Evolutionary conservation across 805 yeast species (phyloP).

Genomic region (Debaryomyces prosopidis): DNA sequence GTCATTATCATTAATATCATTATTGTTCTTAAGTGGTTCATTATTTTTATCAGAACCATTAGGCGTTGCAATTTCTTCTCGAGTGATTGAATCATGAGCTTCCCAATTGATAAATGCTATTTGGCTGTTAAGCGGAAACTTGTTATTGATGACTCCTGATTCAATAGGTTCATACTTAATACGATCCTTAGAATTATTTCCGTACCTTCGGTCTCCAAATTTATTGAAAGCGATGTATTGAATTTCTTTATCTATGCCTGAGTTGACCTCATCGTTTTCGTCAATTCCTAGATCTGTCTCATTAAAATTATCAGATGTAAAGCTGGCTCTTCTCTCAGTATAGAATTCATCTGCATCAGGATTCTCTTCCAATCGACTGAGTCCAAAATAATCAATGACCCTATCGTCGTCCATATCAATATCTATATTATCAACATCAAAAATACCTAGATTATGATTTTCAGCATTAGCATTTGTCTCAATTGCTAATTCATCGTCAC

Average conservation of each 20-base stretch:
- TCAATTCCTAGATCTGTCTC: constrained; percentile 4
- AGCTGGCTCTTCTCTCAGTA: constrained; percentile 19
- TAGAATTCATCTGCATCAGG: constrained; percentile 26
- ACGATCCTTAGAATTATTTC: constrained; percentile 10
- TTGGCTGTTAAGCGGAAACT: constrained; percentile 25
- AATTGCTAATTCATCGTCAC: constrained; percentile 1
- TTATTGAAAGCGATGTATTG: constrained; percentile 12
- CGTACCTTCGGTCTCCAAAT: constrained; percentile 12
- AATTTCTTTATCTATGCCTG: constrained; percentile 3
- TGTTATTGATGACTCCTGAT: neutral
- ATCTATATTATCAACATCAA: constrained; percentile 34
- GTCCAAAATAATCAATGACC: constrained; percentile 17
- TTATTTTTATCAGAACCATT: neutral
- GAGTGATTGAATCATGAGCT: constrained; percentile 17
- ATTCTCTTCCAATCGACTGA: constrained; percentile 14
- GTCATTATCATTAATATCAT: neutral
- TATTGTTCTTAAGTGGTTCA: constrained; percentile 1
- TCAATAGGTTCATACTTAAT: neutral
- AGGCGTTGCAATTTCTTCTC: constrained; percentile 7
- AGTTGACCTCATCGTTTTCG: neutral
- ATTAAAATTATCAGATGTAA: constrained; percentile 9
- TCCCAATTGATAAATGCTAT: constrained; percentile 35
- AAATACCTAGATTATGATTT: constrained; percentile 23
- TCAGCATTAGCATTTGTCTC: constrained; percentile 7
- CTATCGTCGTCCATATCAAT: constrained; percentile 10